Conservation (phyloP, 2,329 filamentous ascomycete genomes). For the Trichoderma guizhouense region DNA sequence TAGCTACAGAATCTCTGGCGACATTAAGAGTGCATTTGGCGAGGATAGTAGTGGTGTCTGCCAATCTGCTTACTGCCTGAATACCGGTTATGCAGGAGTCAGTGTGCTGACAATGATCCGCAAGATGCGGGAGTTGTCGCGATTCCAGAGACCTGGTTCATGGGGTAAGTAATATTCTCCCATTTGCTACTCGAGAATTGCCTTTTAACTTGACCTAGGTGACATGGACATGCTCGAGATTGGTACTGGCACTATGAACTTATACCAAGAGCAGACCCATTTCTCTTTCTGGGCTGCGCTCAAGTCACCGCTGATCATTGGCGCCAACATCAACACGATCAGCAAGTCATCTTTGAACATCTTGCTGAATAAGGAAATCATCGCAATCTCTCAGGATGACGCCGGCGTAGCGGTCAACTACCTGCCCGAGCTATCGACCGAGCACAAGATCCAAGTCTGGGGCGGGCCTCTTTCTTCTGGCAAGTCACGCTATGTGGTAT, state of each 20-base stretch:
- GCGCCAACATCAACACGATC: neutral
- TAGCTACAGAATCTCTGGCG: neutral
- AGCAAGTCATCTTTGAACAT: neutral
- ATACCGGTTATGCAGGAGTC: neutral
- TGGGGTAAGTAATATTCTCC: neutral
- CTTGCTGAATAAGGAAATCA: neutral
- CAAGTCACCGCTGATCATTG: neutral
- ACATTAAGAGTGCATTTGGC: neutral
- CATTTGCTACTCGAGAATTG: neutral
- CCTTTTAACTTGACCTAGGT: neutral
- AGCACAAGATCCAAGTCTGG: neutral
- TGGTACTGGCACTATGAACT: neutral
- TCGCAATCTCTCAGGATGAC: neutral
- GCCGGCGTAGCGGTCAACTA: neutral
- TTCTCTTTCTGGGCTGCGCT: neutral
- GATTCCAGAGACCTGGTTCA: neutral
- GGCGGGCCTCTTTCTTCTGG: neutral
- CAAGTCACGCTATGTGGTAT: neutral
- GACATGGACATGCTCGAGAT: neutral
- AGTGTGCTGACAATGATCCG: neutral
- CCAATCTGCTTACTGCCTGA: neutral
- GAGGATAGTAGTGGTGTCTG: neutral
- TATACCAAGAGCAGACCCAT: neutral
- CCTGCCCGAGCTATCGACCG: neutral
- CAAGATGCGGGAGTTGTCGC: neutral